These are phyloP conservation scores for Aspergillus terreus DNA, from an alignment of 2,329 filamentous ascomycete species.

Conservation along the genomic window DNA sequence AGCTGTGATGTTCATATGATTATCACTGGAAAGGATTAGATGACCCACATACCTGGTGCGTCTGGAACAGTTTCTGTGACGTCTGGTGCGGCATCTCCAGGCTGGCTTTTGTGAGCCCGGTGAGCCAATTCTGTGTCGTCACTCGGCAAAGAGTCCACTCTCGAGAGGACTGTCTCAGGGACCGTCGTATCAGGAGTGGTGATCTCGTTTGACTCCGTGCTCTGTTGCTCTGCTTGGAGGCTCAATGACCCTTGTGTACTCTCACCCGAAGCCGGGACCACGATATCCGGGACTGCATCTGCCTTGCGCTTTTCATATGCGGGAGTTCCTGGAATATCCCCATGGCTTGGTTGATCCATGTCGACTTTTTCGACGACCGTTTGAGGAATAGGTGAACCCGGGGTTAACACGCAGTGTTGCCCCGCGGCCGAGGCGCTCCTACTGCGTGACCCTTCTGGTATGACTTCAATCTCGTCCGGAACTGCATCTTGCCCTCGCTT, in stretches of 20 bases:
- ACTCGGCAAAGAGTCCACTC: constrained; percentile 38
- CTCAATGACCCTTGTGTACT: constrained; percentile 5
- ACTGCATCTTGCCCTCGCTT: constrained; percentile 57
- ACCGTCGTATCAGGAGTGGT: constrained; percentile 20
- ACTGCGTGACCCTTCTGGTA: constrained; percentile 44
- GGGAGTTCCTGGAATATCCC: constrained; percentile 59
- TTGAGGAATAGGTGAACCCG: constrained; percentile 53
- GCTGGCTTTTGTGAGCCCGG: constrained; percentile 37
- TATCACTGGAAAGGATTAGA: constrained; percentile 25
- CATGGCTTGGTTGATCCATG: constrained; percentile 52
- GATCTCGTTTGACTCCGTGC: constrained; percentile 6
- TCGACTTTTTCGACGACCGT: constrained; percentile 62
- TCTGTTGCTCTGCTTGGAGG: constrained; percentile 13
- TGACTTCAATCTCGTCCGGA: constrained; percentile 60
- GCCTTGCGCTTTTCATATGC: constrained; percentile 55
- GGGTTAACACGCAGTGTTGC: constrained; percentile 45
- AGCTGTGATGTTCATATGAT: constrained; percentile 50
- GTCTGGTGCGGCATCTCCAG: constrained; percentile 44
- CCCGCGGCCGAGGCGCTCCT: constrained; percentile 40
- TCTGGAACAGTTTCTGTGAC: constrained; percentile 41
- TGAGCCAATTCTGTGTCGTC: constrained; percentile 31
- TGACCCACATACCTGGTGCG: constrained; percentile 54
- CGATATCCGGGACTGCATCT: constrained; percentile 58
- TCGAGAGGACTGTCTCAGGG: constrained; percentile 44
- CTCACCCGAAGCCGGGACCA: constrained; percentile 46